Base-by-base conservation (phyloP, 345 rosid genomes). In the Dimocarpus longan region DNA sequence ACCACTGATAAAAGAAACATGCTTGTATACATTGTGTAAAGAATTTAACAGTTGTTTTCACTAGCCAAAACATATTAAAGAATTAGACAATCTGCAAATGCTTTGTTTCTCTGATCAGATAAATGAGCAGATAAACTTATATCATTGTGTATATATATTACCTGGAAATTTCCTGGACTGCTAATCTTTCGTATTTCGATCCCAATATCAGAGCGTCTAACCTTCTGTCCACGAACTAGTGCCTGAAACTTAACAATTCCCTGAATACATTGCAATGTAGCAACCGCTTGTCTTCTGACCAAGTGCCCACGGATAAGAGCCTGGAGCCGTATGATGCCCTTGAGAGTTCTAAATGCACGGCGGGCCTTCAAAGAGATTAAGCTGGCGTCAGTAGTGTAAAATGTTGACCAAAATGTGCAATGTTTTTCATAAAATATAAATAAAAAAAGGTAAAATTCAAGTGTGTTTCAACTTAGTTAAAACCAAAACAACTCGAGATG, bases 231-330 rank as follows among this genome's bases (percentile, higher is more conserved):
- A 10, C 97, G 91, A 78, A 71, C 85, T 65, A 90, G 60, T 28
- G 93, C 91, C 81, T 94, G 98, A 71, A 94, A 54, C 86, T 85
- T 91, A 50, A 94, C 85, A 83, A 91, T 84, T 56, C 89, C 90
- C 82, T 82, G 84, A 56, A 90, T 81, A 84, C 93, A 90, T 1
- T 64, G 81, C 75, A 92, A 84, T 12, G 94, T 94, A 70, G 94
- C 91, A 88, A 88, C 83, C 70, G 97, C 98, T 87, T 94, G 95
- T 80, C 92, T 89, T 84, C 98, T 88, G 66, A 92, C 96, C 76
- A 94, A 79, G 86, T 82, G 93, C 65, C 98, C 98, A 78, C 93
- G 94, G 48, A 91, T 79, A 68, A 93, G 77, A 66, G 94, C 93
- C 83, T 94, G 98, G 79, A 94, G 76, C 84, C 86, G 90, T 76